These are phyloP conservation scores for Phytophthora capsici DNA, from an alignment of 352 stramenopile genomes.

Conservation along the genomic window DNA sequence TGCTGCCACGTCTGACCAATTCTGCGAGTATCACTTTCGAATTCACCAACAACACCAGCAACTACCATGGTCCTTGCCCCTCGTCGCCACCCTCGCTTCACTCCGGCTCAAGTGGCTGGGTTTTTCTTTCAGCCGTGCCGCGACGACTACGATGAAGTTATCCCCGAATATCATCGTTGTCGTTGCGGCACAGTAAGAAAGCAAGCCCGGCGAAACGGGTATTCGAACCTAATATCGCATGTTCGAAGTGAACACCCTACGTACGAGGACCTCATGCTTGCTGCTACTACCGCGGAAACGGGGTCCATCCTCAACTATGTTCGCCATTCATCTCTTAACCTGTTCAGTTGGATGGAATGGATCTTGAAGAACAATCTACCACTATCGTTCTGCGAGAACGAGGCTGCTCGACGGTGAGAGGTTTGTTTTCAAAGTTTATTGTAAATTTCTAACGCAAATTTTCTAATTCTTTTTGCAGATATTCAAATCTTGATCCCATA, in stretches of 20 bases:
- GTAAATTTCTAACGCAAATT: background rate
- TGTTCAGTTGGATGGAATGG: background rate
- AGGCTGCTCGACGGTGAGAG: background rate
- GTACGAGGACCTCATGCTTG: background rate
- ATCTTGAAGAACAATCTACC: background rate
- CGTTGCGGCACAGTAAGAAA: constrained; percentile 16
- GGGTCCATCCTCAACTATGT: background rate
- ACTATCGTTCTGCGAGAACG: background rate
- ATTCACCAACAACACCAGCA: too few relatives aligned
- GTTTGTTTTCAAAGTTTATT: background rate
- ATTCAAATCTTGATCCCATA: background rate
- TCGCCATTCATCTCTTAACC: background rate
- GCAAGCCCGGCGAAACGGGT: background rate
- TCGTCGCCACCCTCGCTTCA: background rate
- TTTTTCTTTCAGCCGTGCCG: background rate
- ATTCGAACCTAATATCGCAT: constrained; percentile 11
- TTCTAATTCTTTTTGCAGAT: background rate
- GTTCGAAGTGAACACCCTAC: background rate
- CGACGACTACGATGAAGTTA: constrained; percentile 7
- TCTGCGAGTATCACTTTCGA: too few relatives aligned
- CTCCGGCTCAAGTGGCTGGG: background rate
- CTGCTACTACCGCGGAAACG: background rate
- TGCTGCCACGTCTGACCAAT: too few relatives aligned
- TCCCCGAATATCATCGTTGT: constrained; percentile 12
- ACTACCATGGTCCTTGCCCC: background rate